These are phyloP conservation scores for Polytrichum commune DNA, from an alignment of 225 moss, liverwort and hornwort genomes.

Conservation along the genomic window DNA sequence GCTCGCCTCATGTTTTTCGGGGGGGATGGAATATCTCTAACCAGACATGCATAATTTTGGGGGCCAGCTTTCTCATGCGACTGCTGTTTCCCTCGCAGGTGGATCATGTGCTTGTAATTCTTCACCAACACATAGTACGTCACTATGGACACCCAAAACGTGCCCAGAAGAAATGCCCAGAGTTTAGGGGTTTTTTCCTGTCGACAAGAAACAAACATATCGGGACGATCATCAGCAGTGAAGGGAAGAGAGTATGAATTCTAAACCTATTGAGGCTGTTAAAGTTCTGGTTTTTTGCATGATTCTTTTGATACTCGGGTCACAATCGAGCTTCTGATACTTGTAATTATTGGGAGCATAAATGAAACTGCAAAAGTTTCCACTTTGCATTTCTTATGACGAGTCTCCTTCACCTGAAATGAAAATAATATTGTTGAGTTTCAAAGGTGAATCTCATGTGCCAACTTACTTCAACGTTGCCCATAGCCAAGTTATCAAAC, in stretches of 20 bases:
- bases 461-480: constrained; percentile 10
- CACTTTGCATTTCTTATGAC: too few relatives aligned
- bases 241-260: too few relatives aligned
- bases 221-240: too few relatives aligned
- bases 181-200: constrained; percentile 4
- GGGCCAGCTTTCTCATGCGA: constrained; percentile 12
- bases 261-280: too few relatives aligned
- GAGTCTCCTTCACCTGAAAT: too few relatives aligned
- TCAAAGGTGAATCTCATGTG: not conserved
- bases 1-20: not conserved
- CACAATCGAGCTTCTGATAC: too few relatives aligned
- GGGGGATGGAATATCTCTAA: constrained; percentile 9
- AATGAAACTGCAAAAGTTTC: too few relatives aligned
- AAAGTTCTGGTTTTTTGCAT: too few relatives aligned
- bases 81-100: constrained; percentile 11
- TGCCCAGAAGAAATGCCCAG: constrained; percentile 13
- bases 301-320: too few relatives aligned
- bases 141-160: constrained; percentile 10
- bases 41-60: constrained; percentile 6
- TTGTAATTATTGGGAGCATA: too few relatives aligned
- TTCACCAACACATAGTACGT: constrained; percentile 15
- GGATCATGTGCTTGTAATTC: constrained; percentile 18
- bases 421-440: too few relatives aligned
- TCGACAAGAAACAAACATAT: too few relatives aligned
- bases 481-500: constrained; percentile 13